These are phyloP conservation scores for Lactarius trivialis DNA, from an alignment of 768 basidiomycete species.

Conservation along the genomic window DNA sequence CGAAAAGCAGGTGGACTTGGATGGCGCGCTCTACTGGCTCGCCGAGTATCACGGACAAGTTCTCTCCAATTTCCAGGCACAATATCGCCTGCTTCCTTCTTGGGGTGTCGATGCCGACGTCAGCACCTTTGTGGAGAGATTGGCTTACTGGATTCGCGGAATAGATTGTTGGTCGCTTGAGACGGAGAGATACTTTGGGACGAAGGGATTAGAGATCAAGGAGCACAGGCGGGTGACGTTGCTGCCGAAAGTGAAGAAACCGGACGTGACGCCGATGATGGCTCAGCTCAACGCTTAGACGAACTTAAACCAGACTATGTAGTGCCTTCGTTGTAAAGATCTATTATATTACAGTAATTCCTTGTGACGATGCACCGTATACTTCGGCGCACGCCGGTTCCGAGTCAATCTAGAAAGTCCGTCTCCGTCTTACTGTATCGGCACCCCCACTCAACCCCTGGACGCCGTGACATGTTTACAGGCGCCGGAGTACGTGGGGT, in stretches of 20 bases:
- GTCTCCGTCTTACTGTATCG: no score
- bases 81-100: constrained; percentile 43
- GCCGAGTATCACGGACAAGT: constrained; percentile 51
- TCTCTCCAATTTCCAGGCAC: constrained; percentile 39
- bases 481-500: no score
- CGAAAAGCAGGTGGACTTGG: constrained; percentile 49
- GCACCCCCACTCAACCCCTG: no score
- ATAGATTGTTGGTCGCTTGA: constrained; percentile 69
- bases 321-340: not conserved
- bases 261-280: not conserved
- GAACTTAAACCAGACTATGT: not conserved
- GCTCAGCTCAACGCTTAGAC: not conserved
- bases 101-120: constrained; percentile 64
- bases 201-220: constrained; percentile 50
- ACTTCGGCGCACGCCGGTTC: no score
- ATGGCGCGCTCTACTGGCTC: constrained; percentile 57
- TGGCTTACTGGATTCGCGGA: constrained; percentile 68
- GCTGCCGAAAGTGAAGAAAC: not conserved
- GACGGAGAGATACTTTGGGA: constrained; percentile 63
- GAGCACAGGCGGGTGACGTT: constrained; percentile 26
- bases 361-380: no score
- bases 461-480: no score
- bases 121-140: constrained; percentile 49
- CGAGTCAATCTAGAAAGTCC: no score
- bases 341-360: not conserved